Percentiles rank a stretch among this genome's conserved stretches.
These are phyloP conservation scores for Phyllosticta citriasiana DNA, from an alignment of 2,329 filamentous ascomycete genomes.

Conservation along the genomic window DNA sequence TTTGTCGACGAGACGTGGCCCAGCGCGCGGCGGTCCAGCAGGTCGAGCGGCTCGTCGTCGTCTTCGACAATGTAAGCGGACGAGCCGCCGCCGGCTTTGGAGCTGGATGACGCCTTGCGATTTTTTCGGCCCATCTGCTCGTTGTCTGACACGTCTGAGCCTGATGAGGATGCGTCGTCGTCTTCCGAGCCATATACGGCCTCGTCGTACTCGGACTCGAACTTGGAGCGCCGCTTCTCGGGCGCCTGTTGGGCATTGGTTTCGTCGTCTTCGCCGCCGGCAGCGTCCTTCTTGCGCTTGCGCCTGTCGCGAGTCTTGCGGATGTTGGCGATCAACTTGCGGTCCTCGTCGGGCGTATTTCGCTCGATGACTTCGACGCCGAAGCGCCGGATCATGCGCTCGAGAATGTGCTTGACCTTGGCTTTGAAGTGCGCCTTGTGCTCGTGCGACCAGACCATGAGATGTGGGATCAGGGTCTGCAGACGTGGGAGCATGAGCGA, in stretches of 20 bases:
- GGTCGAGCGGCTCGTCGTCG: conserved; percentile 87
- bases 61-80: conserved; percentile 81
- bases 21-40: conserved; percentile 79
- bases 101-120: conserved; percentile 18
- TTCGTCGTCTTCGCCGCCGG: conserved; percentile 46
- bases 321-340: conserved; percentile 87
- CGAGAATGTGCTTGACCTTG: conserved; percentile 96
- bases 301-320: conserved; percentile 86
- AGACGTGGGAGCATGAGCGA: conserved; percentile 72
- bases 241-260: conserved; percentile 21
- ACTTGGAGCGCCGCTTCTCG: conserved; percentile 48
- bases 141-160: conserved; percentile 53
- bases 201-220: conserved; percentile 90
- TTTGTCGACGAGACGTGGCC: conserved; percentile 91
- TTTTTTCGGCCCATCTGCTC: conserved; percentile 34
- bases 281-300: conserved; percentile 76
- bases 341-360: conserved; percentile 73
- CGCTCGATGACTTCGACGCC: conserved; percentile 72
- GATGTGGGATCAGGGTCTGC: conserved; percentile 68
- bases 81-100: conserved; percentile 35
- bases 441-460: conserved; percentile 94
- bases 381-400: conserved; percentile 86
- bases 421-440: conserved; percentile 95
- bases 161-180: conserved; percentile 43
- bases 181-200: conserved; percentile 70